phyloP scores from a whole-genome alignment of 73 alveolate species.

The Paramecium caudatum region DNA sequence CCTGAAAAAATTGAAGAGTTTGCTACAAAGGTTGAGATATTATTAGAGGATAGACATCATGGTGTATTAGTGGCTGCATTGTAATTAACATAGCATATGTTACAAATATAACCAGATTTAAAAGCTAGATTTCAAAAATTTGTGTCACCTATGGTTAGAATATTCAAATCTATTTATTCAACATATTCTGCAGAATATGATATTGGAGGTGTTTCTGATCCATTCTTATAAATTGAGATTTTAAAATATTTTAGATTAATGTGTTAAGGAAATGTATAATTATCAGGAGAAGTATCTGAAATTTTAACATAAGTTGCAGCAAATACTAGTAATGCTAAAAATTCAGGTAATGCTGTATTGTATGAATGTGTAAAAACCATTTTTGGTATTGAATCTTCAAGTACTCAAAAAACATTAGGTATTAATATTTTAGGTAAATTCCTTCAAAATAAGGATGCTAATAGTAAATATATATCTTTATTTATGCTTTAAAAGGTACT shows the following conservation, averaged over 20 bases:
- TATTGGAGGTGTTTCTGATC: constrained; percentile 99
- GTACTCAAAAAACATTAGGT: constrained; percentile 93
- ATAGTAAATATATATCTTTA: constrained; percentile 64
- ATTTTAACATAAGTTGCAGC: constrained; percentile 98
- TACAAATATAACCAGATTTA: constrained; percentile 87
- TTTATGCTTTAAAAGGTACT: constrained; percentile 71
- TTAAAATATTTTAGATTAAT: constrained; percentile 91
- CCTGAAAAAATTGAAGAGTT: constrained; percentile 97
- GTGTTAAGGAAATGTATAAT: constrained; percentile 93
- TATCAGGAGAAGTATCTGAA: constrained; percentile 98
- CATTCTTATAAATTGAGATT: constrained; percentile 98
- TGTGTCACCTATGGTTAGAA: constrained; percentile 89
- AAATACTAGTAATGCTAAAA: constrained; percentile 92
- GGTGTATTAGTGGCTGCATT: constrained; percentile 94
- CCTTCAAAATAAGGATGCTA: constrained; percentile 67
- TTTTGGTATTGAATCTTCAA: constrained; percentile 95
- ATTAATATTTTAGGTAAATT: constrained; percentile 75
- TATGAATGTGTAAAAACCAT: constrained; percentile 99
- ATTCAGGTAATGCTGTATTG: constrained; percentile 96
- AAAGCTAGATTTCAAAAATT: constrained; percentile 92
- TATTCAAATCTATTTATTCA: constrained; percentile 91
- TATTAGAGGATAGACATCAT: constrained; percentile 91
- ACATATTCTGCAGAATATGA: constrained; percentile 98
- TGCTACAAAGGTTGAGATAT: constrained; percentile 87
- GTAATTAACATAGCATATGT: constrained; percentile 89